Conservation (phyloP, 495 filamentous ascomycete species). For the Daldinia concentrica region DNA sequence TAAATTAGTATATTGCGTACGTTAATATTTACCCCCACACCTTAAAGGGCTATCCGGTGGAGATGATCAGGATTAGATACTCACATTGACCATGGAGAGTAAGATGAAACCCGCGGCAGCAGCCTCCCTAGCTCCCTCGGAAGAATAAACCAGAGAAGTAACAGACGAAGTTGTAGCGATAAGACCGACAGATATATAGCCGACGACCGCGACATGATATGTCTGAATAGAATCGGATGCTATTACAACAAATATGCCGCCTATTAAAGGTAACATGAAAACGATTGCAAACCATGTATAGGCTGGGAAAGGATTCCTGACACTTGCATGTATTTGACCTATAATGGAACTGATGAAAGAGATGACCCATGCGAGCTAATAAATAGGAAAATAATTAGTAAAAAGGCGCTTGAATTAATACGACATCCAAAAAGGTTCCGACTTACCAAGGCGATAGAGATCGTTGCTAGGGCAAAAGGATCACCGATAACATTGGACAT, state of each 20-base stretch:
- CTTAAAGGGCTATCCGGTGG: not conserved
- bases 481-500: constrained; percentile 92
- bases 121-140: constrained; percentile 77
- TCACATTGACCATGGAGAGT: constrained; percentile 92
- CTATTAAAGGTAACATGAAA: constrained; percentile 83
- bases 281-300: constrained; percentile 91
- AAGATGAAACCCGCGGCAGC: constrained; percentile 93
- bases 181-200: constrained; percentile 82
- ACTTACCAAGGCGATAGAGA: constrained; percentile 90
- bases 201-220: constrained; percentile 92
- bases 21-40: not conserved
- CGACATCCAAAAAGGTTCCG: not conserved
- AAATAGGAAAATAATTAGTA: constrained; percentile 38
- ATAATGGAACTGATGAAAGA: constrained; percentile 87
- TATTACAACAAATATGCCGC: constrained; percentile 80
- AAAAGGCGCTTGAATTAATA: not conserved
- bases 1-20: constrained; percentile 24
- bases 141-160: constrained; percentile 79
- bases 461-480: constrained; percentile 93
- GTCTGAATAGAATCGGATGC: constrained; percentile 82
- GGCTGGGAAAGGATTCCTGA: constrained; percentile 68
- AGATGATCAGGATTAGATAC: constrained; percentile 42
- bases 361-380: constrained; percentile 92
- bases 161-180: constrained; percentile 85
- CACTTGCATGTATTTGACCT: constrained; percentile 58